Evolutionary conservation across 2,329 filamentous ascomycete species (phyloP).

Genomic region (Fusarium chlamydosporum): DNA sequence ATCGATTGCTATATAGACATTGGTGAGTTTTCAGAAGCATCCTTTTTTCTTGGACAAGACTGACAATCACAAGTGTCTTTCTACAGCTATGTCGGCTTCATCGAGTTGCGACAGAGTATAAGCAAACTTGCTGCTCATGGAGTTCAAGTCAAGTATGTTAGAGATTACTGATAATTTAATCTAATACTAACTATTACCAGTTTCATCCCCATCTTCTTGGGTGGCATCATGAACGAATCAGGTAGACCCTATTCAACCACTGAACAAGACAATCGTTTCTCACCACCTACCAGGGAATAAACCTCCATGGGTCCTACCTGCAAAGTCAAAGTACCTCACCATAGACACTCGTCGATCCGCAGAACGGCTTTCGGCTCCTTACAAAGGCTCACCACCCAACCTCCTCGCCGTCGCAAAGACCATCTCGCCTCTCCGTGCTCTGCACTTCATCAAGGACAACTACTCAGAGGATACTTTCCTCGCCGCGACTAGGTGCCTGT

Average conservation of each 20-base stretch:
- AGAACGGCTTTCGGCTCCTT: slow-evolving; percentile 55
- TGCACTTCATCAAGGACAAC: slow-evolving; percentile 75
- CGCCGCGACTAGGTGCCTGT: slow-evolving; percentile 67
- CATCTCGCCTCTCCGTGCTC: slow-evolving; percentile 72
- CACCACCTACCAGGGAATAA: slow-evolving; percentile 71
- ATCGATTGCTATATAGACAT: slow-evolving; percentile 78
- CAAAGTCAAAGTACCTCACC: slow-evolving; percentile 72
- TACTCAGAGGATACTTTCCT: slow-evolving; percentile 66
- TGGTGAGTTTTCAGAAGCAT: slow-evolving; percentile 60
- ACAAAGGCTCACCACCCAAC: slow-evolving; percentile 58
- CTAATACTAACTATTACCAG: slow-evolving; percentile 56
- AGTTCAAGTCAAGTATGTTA: slow-evolving; percentile 75
- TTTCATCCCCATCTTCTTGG: slow-evolving; percentile 79
- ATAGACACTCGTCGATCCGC: slow-evolving; percentile 60
- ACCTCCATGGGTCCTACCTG: slow-evolving; percentile 79
- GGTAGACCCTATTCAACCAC: slow-evolving; percentile 56
- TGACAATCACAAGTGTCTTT: slow-evolving; percentile 69
- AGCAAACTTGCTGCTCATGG: slow-evolving; percentile 68
- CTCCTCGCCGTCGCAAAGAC: slow-evolving; percentile 62
- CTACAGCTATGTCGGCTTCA: slow-evolving; percentile 70
- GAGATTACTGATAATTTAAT: background rate
- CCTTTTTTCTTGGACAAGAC: background rate
- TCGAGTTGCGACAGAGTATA: slow-evolving; percentile 70
- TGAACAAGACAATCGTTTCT: slow-evolving; percentile 1
- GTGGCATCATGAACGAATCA: slow-evolving; percentile 72